Base-by-base conservation (phyloP, 306 rosid genomes). In the Lithocarpus polystachyus region DNA sequence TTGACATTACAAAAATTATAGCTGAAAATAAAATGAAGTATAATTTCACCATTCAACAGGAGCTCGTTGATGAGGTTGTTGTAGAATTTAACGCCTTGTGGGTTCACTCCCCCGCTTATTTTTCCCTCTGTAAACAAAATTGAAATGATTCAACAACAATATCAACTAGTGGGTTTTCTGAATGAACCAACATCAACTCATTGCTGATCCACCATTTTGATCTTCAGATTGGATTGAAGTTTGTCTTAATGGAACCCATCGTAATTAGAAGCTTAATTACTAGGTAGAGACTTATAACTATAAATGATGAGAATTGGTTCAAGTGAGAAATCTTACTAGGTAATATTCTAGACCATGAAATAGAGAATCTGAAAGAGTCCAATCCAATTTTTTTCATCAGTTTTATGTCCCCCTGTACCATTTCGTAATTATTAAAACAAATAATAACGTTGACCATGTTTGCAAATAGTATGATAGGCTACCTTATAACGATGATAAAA, bases 401-500 rank as follows among this genome's bases (percentile, higher is more conserved):
- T 78, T 77, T 55, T 20, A 85, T 65, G 8, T 85, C 88, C 9
- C 71, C 88, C 88, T 85, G 83, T 14, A 72, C 37, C 19, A 45
- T 31, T n/a, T 18, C 24, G 1, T 26, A 57, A 57, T 15, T 8
- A 45, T 45, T 0, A 45, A 10, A 11, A 45, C 52, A 45, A 10
- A 45, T 45, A 45, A 11, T 45, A 45, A 45, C 52, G 15, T 45
- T 45, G 13, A 45, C 15, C 12, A 45, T 45, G 12, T 2, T 3
- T 45, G 52, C 43, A 19, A 57, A 18, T 57, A 57, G 64, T 19
- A 57, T 2, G 20, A 6, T 22, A 19, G 14, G 64, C 0, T 59
- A 85, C 88, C 88, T 78, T 85, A 29, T 85, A 81, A 40, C 78
- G 88, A 71, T 78, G 81, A 71, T 85, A 85, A 72, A 85, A 78